Evolutionary conservation across 371 early-diverging fungal genomes (phyloP).

Genomic region (Fennellomyces sp.): DNA sequence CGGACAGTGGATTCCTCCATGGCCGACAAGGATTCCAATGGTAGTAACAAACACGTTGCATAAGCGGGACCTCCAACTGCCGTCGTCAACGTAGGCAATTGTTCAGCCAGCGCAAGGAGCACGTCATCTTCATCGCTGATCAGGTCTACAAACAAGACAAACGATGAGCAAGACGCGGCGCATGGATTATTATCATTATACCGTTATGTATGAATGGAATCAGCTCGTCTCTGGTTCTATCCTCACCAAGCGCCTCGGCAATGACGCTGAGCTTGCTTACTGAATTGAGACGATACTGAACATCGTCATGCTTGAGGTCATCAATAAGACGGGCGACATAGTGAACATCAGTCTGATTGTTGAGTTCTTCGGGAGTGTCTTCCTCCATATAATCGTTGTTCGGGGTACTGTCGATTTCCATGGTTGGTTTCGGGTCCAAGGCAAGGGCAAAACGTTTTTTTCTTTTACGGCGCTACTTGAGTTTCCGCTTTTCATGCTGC

Average conservation of each 20-base stretch:
- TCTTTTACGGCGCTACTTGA: no score
- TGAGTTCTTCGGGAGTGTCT: constrained; percentile 2
- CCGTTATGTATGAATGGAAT: constrained; percentile 94
- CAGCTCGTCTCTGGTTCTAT: constrained; percentile 93
- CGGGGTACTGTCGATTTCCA: constrained; percentile 1
- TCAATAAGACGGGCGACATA: constrained; percentile 93
- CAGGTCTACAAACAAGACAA: constrained; percentile 70
- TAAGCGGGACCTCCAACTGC: constrained; percentile 89
- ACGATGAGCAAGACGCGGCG: background rate
- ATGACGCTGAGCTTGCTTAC: constrained; percentile 89
- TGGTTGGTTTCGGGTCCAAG: background rate
- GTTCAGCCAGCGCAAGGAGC: constrained; percentile 90
- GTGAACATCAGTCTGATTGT: constrained; percentile 41
- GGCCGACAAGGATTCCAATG: constrained; percentile 93
- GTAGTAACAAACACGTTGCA: constrained; percentile 84
- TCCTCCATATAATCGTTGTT: constrained; percentile 8
- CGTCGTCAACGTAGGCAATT: constrained; percentile 90
- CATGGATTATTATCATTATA: constrained; percentile 31
- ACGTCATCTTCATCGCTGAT: constrained; percentile 99
- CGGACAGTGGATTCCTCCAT: constrained; percentile 97
- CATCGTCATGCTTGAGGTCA: constrained; percentile 97
- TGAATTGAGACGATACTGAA: constrained; percentile 88
- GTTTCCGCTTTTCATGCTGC: no score
- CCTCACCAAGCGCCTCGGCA: constrained; percentile 92
- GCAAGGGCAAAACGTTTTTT: no score